These are phyloP conservation scores for Filosporella fistucella DNA, from an alignment of 495 filamentous ascomycete genomes.

Conservation along the genomic window DNA sequence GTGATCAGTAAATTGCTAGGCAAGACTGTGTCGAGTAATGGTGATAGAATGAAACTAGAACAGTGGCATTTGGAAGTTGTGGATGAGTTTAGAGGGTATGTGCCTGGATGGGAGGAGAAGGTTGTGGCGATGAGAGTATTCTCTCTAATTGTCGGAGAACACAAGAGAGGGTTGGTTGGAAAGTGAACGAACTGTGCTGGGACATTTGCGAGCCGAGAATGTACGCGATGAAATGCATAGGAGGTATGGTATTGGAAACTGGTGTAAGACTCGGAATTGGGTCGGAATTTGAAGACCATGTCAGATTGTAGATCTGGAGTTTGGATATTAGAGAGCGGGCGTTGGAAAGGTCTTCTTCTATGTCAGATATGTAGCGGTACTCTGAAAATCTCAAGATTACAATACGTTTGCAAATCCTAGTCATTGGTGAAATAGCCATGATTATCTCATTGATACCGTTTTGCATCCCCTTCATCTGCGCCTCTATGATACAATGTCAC, in stretches of 20 bases:
- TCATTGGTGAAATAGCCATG: no score
- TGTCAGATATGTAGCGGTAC: no score
- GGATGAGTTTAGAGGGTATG: constrained; percentile 32
- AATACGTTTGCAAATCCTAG: no score
- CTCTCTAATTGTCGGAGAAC: constrained; percentile 36
- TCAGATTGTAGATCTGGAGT: not conserved
- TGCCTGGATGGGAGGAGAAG: constrained; percentile 40
- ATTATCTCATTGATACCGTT: no score
- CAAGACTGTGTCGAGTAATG: constrained; percentile 13
- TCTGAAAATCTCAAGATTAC: no score
- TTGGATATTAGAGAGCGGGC: not conserved
- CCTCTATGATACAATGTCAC: constrained; percentile 8
- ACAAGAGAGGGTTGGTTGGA: constrained; percentile 29
- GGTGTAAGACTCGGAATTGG: not conserved
- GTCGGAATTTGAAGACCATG: not conserved
- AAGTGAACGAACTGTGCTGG: constrained; percentile 7
- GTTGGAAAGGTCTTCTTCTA: not conserved
- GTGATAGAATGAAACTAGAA: constrained; percentile 31
- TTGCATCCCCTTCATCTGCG: not conserved
- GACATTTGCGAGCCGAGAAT: not conserved
- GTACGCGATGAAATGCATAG: constrained; percentile 1
- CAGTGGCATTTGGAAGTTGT: constrained; percentile 49
- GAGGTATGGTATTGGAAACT: constrained; percentile 6
- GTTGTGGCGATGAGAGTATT: constrained; percentile 44
- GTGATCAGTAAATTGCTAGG: constrained; percentile 22